Conservation (phyloP, 2,329 filamentous ascomycete species). For the Aspergillus novoparasiticus region DNA sequence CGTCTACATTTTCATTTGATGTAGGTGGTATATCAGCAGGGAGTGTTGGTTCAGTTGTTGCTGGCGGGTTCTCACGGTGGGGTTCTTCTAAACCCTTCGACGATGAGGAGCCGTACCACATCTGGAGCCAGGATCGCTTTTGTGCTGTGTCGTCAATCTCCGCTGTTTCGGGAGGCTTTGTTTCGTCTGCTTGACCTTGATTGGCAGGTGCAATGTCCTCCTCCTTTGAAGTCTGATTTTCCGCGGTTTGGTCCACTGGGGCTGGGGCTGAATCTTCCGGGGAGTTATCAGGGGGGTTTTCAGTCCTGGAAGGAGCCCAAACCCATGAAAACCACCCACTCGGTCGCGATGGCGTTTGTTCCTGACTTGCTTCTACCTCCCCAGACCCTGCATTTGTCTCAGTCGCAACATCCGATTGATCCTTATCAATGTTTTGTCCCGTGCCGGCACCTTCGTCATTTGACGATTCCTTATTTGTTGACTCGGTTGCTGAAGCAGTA, state of each 20-base stretch:
- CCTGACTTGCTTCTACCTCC: constrained; percentile 10
- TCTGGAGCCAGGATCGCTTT: constrained; percentile 49
- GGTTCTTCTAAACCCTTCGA: constrained; percentile 29
- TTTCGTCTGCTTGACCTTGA: constrained; percentile 13
- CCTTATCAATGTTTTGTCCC: constrained; percentile 21
- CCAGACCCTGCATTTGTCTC: constrained; percentile 18
- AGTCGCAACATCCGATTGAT: constrained; percentile 18
- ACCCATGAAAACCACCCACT: constrained; percentile 44
- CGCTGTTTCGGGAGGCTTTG: constrained; percentile 13
- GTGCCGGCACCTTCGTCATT: constrained; percentile 15
- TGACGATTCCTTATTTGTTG: constrained; percentile 23
- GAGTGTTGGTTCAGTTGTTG: constrained; percentile 15
- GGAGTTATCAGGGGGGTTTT: constrained; percentile 6
- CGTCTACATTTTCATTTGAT: constrained; percentile 21
- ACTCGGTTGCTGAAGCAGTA: constrained; percentile 12
- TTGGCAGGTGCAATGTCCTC: constrained; percentile 13
- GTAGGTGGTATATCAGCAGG: constrained; percentile 12
- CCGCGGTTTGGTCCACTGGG: constrained; percentile 12
- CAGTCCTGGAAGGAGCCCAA: constrained; percentile 27
- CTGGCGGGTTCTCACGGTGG: constrained; percentile 18
- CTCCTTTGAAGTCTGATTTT: constrained; percentile 17
- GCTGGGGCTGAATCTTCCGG: constrained; percentile 16
- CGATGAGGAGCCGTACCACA: constrained; percentile 41
- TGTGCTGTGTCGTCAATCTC: constrained; percentile 26
- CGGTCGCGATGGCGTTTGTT: constrained; percentile 20